These are phyloP conservation scores for Chytridium lagenaria DNA, from an alignment of 371 early-diverging fungal genomes.

Conservation along the genomic window DNA sequence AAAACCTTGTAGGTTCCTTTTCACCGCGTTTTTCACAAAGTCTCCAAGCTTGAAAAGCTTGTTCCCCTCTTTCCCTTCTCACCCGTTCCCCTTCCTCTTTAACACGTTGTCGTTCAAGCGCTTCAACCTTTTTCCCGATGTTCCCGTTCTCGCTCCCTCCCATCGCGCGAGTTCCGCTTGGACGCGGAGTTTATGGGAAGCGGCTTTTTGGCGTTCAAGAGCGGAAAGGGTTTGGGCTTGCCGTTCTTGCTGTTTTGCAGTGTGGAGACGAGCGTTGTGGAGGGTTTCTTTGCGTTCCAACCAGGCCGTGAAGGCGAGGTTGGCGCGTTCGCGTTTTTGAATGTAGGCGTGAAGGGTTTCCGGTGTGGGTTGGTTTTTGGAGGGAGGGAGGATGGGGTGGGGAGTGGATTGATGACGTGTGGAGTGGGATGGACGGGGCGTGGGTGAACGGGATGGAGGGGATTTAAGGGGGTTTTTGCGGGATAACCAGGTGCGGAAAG, in stretches of 20 bases:
- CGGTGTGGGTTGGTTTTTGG: background rate
- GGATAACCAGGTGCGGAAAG: background rate
- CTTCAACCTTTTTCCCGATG: background rate
- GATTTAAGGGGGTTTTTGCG: background rate
- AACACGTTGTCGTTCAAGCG: background rate
- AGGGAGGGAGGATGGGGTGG: background rate
- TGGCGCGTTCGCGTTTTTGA: background rate
- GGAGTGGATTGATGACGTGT: background rate
- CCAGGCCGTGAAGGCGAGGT: background rate
- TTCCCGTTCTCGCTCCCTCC: background rate
- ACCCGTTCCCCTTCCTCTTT: background rate
- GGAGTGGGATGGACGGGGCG: background rate
- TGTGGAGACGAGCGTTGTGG: too few relatives aligned
- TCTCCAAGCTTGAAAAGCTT: background rate
- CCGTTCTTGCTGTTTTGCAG: background rate
- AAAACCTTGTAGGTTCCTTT: background rate
- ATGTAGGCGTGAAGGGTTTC: background rate
- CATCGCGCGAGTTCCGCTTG: too few relatives aligned
- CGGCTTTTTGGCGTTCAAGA: too few relatives aligned
- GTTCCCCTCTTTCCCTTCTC: background rate
- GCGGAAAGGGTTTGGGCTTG: too few relatives aligned
- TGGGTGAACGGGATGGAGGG: background rate
- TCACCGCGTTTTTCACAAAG: background rate
- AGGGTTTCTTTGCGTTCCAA: background rate
- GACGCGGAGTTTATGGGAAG: too few relatives aligned